Conservation (phyloP, 2,329 filamentous ascomycete genomes). For the Periglandula ipomoeae region DNA sequence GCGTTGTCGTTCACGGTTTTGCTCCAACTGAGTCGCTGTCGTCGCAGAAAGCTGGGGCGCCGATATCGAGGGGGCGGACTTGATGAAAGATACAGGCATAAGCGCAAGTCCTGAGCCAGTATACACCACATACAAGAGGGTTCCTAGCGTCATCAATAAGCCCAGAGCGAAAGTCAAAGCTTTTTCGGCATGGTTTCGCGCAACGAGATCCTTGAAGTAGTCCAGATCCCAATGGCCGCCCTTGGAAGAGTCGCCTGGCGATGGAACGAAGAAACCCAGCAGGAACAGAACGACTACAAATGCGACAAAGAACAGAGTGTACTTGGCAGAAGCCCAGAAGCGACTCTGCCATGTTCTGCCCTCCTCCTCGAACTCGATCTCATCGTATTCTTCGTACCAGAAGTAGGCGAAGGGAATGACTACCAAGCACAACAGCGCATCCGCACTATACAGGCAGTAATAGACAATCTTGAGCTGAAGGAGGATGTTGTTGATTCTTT, state of each 20-base stretch:
- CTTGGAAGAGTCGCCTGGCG: slow-evolving; percentile 56
- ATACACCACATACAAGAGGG: slow-evolving; percentile 78
- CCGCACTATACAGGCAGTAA: slow-evolving; percentile 85
- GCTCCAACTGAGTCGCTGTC: slow-evolving; percentile 71
- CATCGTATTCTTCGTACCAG: slow-evolving; percentile 95
- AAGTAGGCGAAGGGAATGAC: slow-evolving; percentile 96
- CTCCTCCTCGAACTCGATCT: slow-evolving; percentile 78
- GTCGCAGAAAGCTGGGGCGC: slow-evolving; percentile 68
- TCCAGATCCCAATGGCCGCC: slow-evolving; percentile 66
- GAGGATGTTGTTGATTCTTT: slow-evolving; percentile 68
- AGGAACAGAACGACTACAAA: slow-evolving; percentile 78
- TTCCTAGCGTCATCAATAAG: slow-evolving; percentile 79
- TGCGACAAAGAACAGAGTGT: slow-evolving; percentile 75
- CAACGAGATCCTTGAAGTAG: slow-evolving; percentile 78
- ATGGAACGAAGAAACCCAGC: slow-evolving; percentile 87
- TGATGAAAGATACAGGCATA: slow-evolving; percentile 84
- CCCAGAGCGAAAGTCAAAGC: slow-evolving; percentile 85
- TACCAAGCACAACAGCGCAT: slow-evolving; percentile 79
- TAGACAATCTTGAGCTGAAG: slow-evolving; percentile 80
- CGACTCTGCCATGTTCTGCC: slow-evolving; percentile 61
- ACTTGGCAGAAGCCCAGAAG: slow-evolving; percentile 80
- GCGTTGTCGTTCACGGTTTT: slow-evolving; percentile 83
- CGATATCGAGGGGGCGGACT: slow-evolving; percentile 79
- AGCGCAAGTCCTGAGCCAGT: slow-evolving; percentile 83
- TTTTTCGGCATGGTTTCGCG: slow-evolving; percentile 78